Percentiles rank a stretch among this genome's conserved stretches.
Conservation (phyloP, 2,329 filamentous ascomycete genomes). For the Pyricularia pennisetigena region DNA sequence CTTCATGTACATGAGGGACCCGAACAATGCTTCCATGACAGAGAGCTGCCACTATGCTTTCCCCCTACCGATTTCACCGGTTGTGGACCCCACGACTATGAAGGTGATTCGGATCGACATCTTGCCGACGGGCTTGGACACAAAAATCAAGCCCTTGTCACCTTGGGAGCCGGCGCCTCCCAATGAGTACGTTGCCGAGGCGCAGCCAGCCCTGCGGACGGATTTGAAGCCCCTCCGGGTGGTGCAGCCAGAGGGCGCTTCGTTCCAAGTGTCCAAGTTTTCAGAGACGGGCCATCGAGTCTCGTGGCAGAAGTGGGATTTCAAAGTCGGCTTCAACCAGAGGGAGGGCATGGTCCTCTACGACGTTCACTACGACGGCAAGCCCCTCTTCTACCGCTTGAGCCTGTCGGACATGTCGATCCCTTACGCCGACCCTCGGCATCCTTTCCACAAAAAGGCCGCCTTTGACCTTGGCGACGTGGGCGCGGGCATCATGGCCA, state of each 20-base stretch:
- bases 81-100: slow-evolving; percentile 51
- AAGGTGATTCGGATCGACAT: slow-evolving; percentile 61
- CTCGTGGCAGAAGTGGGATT: slow-evolving; percentile 59
- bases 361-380: slow-evolving; percentile 56
- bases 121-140: slow-evolving; percentile 56
- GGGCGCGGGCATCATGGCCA: slow-evolving; percentile 56
- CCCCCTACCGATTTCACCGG: slow-evolving; percentile 56
- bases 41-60: slow-evolving; percentile 63
- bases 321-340: slow-evolving; percentile 59
- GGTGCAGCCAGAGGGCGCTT: slow-evolving; percentile 10
- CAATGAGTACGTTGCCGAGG: slow-evolving; percentile 25
- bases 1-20: slow-evolving; percentile 58
- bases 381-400: slow-evolving; percentile 56
- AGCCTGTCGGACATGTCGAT: slow-evolving; percentile 62
- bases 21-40: slow-evolving; percentile 44
- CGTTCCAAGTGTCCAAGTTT: slow-evolving; percentile 44
- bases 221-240: slow-evolving; percentile 44
- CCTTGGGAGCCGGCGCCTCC: slow-evolving; percentile 19
- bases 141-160: slow-evolving; percentile 33
- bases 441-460: slow-evolving; percentile 58
- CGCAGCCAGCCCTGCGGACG: slow-evolving; percentile 23
- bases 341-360: slow-evolving; percentile 63
- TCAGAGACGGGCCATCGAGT: slow-evolving; percentile 33
- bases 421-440: slow-evolving; percentile 56
- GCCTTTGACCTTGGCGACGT: slow-evolving; percentile 65